Evolutionary conservation across 257 asterid species (phyloP).

Genomic region (Marsdenia floribunda): DNA sequence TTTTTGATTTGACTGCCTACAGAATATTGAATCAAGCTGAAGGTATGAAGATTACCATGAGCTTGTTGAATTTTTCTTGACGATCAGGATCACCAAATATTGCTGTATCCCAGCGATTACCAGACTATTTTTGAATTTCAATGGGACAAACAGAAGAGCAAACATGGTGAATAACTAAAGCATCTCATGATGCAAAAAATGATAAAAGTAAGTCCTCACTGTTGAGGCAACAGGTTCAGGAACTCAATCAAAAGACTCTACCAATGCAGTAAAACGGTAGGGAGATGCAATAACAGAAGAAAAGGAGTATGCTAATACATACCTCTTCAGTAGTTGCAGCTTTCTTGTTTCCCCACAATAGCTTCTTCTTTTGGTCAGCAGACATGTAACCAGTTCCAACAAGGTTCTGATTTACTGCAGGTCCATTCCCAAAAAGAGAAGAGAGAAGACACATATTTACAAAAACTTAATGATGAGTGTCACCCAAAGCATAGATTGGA

Average conservation of each 20-base stretch:
- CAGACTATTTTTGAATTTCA: slow-evolving; percentile 43
- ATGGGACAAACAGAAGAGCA: slow-evolving; percentile 27
- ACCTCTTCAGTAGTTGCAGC: slow-evolving; percentile 74
- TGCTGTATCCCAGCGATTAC: slow-evolving; percentile 78
- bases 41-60: slow-evolving; percentile 72
- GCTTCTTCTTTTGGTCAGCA: slow-evolving; percentile 98
- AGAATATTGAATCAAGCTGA: slow-evolving; percentile 15
- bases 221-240: slow-evolving; percentile 1
- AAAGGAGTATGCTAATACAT: slow-evolving; percentile 13
- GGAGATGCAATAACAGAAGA: not conserved
- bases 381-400: slow-evolving; percentile 92
- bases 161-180: slow-evolving; percentile 37
- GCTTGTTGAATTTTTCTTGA: slow-evolving; percentile 96
- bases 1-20: not conserved
- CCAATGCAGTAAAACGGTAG: not conserved
- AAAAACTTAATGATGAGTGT: not conserved
- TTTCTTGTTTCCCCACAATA: slow-evolving; percentile 96
- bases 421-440: slow-evolving; percentile 11
- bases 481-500: not conserved
- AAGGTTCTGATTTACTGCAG: slow-evolving; percentile 75
- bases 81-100: slow-evolving; percentile 84
- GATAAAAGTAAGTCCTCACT: slow-evolving; percentile 9
- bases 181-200: slow-evolving; percentile 10
- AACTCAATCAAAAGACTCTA: not conserved
- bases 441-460: not conserved